phyloP scores from a whole-genome alignment of 192 early-diverging fungal species.

The Obelidium mucronatum region DNA sequence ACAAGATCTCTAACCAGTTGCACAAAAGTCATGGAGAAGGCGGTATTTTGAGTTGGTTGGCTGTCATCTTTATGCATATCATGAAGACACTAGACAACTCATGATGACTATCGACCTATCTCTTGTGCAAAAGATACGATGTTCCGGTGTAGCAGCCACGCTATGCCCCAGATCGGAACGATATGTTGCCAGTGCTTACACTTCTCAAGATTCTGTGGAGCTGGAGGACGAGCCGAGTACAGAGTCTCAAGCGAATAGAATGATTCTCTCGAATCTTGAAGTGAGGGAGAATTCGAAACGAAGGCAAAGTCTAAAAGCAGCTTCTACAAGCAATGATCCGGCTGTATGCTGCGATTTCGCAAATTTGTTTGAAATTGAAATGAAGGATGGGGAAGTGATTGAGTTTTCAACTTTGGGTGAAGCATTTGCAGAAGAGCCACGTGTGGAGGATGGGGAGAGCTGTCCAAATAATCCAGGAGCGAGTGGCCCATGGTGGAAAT shows the following conservation, averaged over 20 bases:
- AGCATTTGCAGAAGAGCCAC: neutral
- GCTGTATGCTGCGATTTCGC: neutral
- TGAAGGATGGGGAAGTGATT: constrained; percentile 34
- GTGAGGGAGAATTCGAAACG: neutral
- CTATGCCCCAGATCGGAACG: constrained; percentile 24
- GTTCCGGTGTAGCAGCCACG: neutral
- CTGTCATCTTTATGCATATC: constrained; percentile 6
- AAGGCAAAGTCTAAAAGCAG: neutral
- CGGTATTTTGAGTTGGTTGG: constrained; percentile 23
- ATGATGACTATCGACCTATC: constrained; percentile 24
- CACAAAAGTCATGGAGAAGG: neutral
- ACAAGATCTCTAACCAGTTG: neutral
- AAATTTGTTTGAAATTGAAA: constrained; percentile 33
- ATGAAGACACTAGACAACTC: neutral
- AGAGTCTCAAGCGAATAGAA: neutral
- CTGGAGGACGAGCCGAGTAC: neutral
- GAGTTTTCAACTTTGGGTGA: constrained; percentile 11
- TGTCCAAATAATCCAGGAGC: neutral
- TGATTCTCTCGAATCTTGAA: neutral
- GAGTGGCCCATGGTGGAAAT: neutral
- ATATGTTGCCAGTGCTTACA: neutral
- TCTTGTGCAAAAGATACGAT: neutral
- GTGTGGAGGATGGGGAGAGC: neutral
- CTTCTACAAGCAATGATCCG: constrained; percentile 2
- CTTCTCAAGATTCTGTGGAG: neutral